A percentile compares a stretch with the other conserved stretches of the same genome.
phyloP scores from a whole-genome alignment of 805 yeast genomes.

The Saccharomycopsis selenospora region DNA sequence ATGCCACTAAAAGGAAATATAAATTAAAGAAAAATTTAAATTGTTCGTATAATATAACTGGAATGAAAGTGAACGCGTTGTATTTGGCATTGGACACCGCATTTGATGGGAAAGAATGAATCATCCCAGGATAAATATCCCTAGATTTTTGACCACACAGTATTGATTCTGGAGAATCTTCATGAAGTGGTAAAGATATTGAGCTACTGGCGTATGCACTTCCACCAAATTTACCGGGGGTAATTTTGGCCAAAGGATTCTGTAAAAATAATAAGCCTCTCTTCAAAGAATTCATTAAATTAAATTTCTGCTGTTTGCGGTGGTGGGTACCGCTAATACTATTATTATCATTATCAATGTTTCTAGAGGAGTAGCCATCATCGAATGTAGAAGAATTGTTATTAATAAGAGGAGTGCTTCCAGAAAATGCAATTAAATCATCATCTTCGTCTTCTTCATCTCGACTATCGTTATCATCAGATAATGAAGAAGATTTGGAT shows the following conservation, averaged over 20 bases:
- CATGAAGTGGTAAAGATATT: background rate
- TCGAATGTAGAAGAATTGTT: background rate
- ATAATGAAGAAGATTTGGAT: slow-evolving; percentile 1
- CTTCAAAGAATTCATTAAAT: background rate
- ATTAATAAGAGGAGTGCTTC: background rate
- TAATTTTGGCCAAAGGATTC: background rate
- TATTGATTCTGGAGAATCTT: background rate
- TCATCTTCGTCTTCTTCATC: slow-evolving; percentile 12
- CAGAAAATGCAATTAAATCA: slow-evolving; percentile 10
- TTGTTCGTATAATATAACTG: slow-evolving; percentile 86
- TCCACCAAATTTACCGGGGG: no score
- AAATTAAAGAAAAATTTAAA: slow-evolving; percentile 94
- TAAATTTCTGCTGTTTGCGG: background rate
- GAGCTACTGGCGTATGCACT: background rate
- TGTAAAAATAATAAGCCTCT: background rate
- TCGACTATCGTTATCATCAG: background rate
- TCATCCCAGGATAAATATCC: slow-evolving; percentile 37
- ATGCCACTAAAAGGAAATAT: slow-evolving; percentile 85
- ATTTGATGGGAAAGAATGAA: slow-evolving; percentile 50
- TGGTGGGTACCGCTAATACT: background rate
- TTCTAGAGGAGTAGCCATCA: background rate
- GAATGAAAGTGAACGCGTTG: slow-evolving; percentile 79
- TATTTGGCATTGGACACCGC: slow-evolving; percentile 93
- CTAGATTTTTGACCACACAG: slow-evolving; percentile 22
- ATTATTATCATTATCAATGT: background rate